These are phyloP conservation scores for Bacidia rubella DNA, from an alignment of 495 filamentous ascomycete genomes.

Conservation along the genomic window DNA sequence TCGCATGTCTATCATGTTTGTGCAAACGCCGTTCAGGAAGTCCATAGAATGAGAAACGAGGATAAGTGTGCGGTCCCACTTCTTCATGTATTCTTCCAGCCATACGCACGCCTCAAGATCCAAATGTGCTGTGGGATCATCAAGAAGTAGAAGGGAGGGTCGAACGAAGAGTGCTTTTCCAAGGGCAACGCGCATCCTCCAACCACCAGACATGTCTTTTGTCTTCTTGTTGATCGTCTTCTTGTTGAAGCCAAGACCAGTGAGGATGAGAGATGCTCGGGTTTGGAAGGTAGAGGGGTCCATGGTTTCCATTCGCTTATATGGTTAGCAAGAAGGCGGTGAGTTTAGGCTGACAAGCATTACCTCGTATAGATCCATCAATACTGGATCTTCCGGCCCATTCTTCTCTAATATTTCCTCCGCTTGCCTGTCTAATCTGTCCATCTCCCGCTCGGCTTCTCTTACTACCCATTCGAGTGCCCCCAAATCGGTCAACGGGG, in stretches of 20 bases:
- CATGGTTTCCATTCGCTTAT: constrained; percentile 94
- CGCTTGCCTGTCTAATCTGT: constrained; percentile 69
- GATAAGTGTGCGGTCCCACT: constrained; percentile 96
- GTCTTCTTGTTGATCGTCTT: constrained; percentile 94
- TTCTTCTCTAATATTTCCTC: constrained; percentile 85
- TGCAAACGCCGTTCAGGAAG: constrained; percentile 98
- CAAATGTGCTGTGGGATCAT: constrained; percentile 98
- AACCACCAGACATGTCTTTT: constrained; percentile 99
- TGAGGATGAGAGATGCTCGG: constrained; percentile 90
- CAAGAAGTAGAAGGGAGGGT: constrained; percentile 86
- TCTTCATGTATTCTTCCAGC: constrained; percentile 99
- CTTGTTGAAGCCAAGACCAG: constrained; percentile 99
- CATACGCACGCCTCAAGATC: constrained; percentile 99
- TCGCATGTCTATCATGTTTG: constrained; percentile 98
- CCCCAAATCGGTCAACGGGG: constrained; percentile 75
- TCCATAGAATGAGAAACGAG: constrained; percentile 96
- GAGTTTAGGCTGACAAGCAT: no score
- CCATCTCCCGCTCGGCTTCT: constrained; percentile 90
- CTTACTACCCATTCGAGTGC: constrained; percentile 94
- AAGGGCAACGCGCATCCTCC: constrained; percentile 98
- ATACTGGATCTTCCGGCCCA: constrained; percentile 77
- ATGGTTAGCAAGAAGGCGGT: constrained; percentile 24
- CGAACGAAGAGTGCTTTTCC: constrained; percentile 98
- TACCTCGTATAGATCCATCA: constrained; percentile 96
- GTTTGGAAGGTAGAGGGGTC: constrained; percentile 99